Evolutionary conservation across 257 asterid species (phyloP).

Genomic region (Verbena officinalis): DNA sequence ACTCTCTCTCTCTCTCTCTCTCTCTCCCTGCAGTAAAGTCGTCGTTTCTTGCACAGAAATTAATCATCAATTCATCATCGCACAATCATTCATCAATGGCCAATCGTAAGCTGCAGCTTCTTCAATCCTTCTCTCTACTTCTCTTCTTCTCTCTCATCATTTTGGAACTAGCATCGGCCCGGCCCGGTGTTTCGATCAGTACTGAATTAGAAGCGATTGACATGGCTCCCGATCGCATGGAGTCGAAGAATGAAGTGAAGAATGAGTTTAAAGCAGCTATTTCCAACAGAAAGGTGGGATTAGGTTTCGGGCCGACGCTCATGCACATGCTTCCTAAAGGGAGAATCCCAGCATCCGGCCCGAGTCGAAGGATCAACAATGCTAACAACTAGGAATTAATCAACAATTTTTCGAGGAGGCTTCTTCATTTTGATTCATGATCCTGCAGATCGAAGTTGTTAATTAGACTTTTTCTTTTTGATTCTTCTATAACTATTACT

Average conservation of each 20-base stretch:
- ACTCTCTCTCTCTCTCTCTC: slow-evolving; percentile 2
- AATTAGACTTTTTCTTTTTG: slow-evolving; percentile 17
- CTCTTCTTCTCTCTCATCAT: slow-evolving; percentile 19
- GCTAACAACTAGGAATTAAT: slow-evolving; percentile 26
- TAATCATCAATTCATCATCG: slow-evolving; percentile 17
- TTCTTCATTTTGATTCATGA: slow-evolving; percentile 26
- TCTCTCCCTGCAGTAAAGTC: background rate
- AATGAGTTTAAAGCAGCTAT: background rate
- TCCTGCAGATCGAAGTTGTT: background rate
- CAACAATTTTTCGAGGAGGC: background rate
- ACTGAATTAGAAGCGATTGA: too few species aligned
- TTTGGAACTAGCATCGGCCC: background rate
- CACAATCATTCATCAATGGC: slow-evolving; percentile 19
- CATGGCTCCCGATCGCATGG: background rate
- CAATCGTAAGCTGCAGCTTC: background rate
- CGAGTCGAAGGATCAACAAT: slow-evolving; percentile 39
- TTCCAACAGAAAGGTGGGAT: slow-evolving; percentile 10
- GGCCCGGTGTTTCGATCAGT: slow-evolving; percentile 15
- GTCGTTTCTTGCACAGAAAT: slow-evolving; percentile 13
- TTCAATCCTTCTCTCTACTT: slow-evolving; percentile 1
- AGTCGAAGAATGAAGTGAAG: background rate
- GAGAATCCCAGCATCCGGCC: slow-evolving; percentile 41
- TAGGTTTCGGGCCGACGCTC: slow-evolving; percentile 16
- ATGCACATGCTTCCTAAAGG: slow-evolving; percentile 50
- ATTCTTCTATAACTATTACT: too few species aligned